A percentile compares a stretch with the other conserved stretches of the same genome.
These are phyloP conservation scores for Talaromyces sp. DNA, from an alignment of 2,329 filamentous ascomycete species.

Conservation along the genomic window DNA sequence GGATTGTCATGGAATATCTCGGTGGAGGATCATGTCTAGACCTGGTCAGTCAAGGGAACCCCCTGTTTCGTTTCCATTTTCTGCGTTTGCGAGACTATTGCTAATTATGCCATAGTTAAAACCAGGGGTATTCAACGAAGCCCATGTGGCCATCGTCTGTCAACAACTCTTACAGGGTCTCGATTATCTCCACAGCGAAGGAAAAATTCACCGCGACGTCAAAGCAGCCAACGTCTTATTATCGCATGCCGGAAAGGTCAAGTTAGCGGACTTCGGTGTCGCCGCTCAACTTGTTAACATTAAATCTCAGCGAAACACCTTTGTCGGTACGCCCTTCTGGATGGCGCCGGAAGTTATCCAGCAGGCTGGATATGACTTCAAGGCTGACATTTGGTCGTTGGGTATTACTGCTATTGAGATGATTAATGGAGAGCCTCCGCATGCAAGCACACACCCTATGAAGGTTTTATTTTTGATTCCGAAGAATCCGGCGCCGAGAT, in stretches of 20 bases:
- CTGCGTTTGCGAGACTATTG: neutral
- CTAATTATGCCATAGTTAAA: slow-evolving; percentile 65
- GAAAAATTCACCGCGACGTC: slow-evolving; percentile 95
- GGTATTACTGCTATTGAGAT: slow-evolving; percentile 92
- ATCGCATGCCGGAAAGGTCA: slow-evolving; percentile 87
- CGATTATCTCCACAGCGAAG: slow-evolving; percentile 89
- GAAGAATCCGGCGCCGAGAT: slow-evolving; percentile 78
- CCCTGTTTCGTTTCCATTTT: neutral
- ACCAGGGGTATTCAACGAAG: slow-evolving; percentile 84
- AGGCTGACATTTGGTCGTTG: slow-evolving; percentile 90
- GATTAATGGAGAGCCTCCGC: slow-evolving; percentile 83
- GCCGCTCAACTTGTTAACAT: slow-evolving; percentile 96
- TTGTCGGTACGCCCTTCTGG: slow-evolving; percentile 96
- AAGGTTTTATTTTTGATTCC: slow-evolving; percentile 91
- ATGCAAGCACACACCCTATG: slow-evolving; percentile 86
- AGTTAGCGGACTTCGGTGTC: slow-evolving; percentile 95
- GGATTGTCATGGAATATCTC: slow-evolving; percentile 99
- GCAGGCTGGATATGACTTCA: slow-evolving; percentile 81
- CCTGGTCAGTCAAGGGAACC: slow-evolving; percentile 61
- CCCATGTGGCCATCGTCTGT: slow-evolving; percentile 91
- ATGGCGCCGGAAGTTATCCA: slow-evolving; percentile 96
- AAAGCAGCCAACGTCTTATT: slow-evolving; percentile 96
- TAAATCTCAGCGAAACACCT: slow-evolving; percentile 95
- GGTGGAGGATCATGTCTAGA: slow-evolving; percentile 95
- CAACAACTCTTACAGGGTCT: slow-evolving; percentile 86